Conservation (phyloP, 345 rosid genomes). For the Diplotaxis tenuifolia region DNA sequence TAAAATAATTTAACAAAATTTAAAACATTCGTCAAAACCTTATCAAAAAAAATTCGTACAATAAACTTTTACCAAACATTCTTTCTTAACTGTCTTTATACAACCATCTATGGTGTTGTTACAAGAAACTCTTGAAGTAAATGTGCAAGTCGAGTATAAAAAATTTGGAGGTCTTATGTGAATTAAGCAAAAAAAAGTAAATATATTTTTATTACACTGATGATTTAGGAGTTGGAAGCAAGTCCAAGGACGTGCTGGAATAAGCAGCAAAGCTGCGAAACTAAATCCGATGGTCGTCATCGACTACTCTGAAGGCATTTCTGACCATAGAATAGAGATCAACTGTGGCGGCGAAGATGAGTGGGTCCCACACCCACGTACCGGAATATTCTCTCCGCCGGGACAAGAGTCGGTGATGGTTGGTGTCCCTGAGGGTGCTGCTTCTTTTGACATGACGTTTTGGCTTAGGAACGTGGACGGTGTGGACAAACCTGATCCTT, state of each 20-base stretch:
- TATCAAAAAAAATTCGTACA: neutral
- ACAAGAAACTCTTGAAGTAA: neutral
- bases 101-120: neutral
- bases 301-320: slow-evolving; percentile 4
- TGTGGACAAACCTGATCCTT: slow-evolving; percentile 43
- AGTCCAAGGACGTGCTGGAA: slow-evolving; percentile 23
- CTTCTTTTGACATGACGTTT: slow-evolving; percentile 43
- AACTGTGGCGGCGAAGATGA: slow-evolving; percentile 17
- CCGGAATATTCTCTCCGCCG: slow-evolving; percentile 58
- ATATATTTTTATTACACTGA: neutral
- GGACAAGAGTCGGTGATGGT: slow-evolving; percentile 65
- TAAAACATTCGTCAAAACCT: neutral
- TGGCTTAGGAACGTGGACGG: slow-evolving; percentile 59
- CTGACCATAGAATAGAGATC: neutral
- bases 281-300: slow-evolving; percentile 7
- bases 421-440: slow-evolving; percentile 53
- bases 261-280: slow-evolving; percentile 27
- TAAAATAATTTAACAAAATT: neutral
- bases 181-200: neutral
- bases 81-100: neutral
- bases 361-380: slow-evolving; percentile 74
- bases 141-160: neutral
- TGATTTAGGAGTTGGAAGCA: slow-evolving; percentile 30
- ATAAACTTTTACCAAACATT: neutral
- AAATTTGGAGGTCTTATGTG: neutral